Evolutionary conservation across 805 yeast species (phyloP).

Genomic region (Pichia insulana): DNA sequence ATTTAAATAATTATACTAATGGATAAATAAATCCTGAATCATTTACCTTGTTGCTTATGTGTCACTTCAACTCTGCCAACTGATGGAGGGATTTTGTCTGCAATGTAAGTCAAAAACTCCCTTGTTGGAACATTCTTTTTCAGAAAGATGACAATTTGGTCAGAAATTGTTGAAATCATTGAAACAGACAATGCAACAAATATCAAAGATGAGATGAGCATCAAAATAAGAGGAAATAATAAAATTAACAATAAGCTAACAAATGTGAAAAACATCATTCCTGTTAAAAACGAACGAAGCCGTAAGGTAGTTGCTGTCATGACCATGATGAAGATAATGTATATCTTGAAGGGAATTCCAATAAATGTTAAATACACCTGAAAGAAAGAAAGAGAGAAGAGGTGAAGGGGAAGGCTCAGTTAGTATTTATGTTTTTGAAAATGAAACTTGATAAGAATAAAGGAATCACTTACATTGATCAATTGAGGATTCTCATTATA

Average conservation of each 20-base stretch:
- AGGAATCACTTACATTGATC: neutral
- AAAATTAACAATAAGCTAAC: slow-evolving; percentile 25
- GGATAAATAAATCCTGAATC: neutral
- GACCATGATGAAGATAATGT: neutral
- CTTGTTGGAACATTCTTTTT: slow-evolving; percentile 15
- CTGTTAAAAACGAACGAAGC: slow-evolving; percentile 14
- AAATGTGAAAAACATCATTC: slow-evolving; percentile 11
- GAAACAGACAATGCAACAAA: neutral
- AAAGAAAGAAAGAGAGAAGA: neutral
- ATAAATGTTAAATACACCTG: slow-evolving; percentile 4
- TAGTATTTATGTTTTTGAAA: neutral
- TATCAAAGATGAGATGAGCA: slow-evolving; percentile 3
- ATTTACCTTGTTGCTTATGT: neutral
- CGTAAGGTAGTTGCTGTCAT: slow-evolving; percentile 1
- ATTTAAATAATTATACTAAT: slow-evolving; percentile 7
- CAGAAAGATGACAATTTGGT: neutral
- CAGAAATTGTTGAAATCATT: neutral
- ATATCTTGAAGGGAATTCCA: neutral
- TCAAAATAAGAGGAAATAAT: slow-evolving; percentile 5
- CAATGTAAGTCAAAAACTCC: slow-evolving; percentile 17
- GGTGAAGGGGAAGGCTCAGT: neutral
- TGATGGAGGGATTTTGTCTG: slow-evolving; percentile 28
- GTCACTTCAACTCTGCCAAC: slow-evolving; percentile 23
- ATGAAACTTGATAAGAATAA: neutral
- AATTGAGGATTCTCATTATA: slow-evolving; percentile 1